Evolutionary conservation across 2,329 filamentous ascomycete species (phyloP), one percentile per base, ranked within the genome.

Genomic region (Salinomyces thailandicus): DNA sequence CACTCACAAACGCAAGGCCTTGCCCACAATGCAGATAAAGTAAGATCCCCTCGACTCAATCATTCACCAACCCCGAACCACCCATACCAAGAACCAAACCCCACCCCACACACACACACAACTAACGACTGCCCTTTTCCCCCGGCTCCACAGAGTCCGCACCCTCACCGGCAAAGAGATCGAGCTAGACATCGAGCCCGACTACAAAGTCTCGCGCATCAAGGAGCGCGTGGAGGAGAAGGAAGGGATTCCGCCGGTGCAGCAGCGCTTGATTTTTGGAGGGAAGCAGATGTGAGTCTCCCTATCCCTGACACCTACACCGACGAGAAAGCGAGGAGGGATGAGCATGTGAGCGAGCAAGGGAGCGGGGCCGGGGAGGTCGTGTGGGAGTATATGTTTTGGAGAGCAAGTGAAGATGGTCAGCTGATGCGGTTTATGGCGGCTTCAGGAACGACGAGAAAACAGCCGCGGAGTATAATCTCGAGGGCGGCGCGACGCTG

Each of bases 161-260:
- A 98, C 91, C 45, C 79, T 98, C 47, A 96, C 91, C 47, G 91
- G 91, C 58, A 96, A 96, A 72, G 86, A 98, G 68, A 96, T 96
- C 62, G 89, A 96, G 72, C 78, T 98, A 54, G 87, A 96, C 59
- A 93, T 98, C 60, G 91, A 96, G 70, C 72, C 77, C 36, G 80
- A 85, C 57, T 93, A 93, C 73, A 94, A 40, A 14, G 38, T 44
- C 15, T 17, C 24, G 13, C 18, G 20, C 14, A 96, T 98, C 72
- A 98, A 98, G 73, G 91, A 96, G 67, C 87, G 89, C 55, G 91
- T 98, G 38, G 91, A 98, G 64, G 91, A 98, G 70, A 96, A 96
- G 67, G 91, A 96, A 61, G 91, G 91, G 39, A 98, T 98, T 53
- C 89, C 91, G 29, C 91, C 91, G 1, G 86, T 91, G 13, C 91